Conservation (phyloP, 768 basidiomycete genomes). For the Amanita phalloides region DNA sequence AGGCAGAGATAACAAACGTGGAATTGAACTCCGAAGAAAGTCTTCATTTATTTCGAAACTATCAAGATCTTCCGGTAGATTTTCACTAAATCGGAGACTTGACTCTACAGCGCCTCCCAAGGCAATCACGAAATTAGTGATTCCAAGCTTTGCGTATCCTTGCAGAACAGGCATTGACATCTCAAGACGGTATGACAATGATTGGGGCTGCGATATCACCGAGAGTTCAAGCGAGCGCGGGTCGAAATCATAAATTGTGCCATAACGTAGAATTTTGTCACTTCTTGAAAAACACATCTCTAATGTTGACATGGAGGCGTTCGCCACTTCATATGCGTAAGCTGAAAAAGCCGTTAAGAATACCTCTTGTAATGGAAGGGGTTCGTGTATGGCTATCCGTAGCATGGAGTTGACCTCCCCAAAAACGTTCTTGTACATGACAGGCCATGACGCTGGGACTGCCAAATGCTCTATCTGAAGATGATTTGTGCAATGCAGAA, state of each 20-base stretch:
- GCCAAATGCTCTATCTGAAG: conserved; percentile 16
- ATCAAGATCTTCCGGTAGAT: conserved; percentile 21
- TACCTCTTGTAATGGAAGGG: conserved; percentile 35
- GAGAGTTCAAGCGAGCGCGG: conserved; percentile 9
- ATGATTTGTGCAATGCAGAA: not conserved
- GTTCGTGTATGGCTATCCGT: conserved; percentile 10
- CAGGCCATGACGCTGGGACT: conserved; percentile 25
- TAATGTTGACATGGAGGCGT: conserved; percentile 20
- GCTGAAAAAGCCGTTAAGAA: conserved; percentile 39
- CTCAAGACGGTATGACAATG: conserved; percentile 33
- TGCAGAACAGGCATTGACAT: conserved; percentile 68
- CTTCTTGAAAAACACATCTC: conserved; percentile 32
- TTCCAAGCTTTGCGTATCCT: conserved; percentile 38
- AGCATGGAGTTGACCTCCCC: not conserved
- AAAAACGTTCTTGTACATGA: conserved; percentile 21
- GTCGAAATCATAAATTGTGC: conserved; percentile 22
- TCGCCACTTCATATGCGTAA: conserved; percentile 36
- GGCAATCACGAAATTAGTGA: conserved; percentile 45
- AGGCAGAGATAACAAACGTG: conserved; percentile 13
- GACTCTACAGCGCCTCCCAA: conserved; percentile 11
- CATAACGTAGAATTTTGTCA: conserved; percentile 40
- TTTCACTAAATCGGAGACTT: conserved; percentile 4
- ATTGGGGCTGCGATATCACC: conserved; percentile 13
- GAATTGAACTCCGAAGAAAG: conserved; percentile 50
- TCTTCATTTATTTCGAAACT: conserved; percentile 60